phyloP scores from a whole-genome alignment of 1,284 basidiomycete genomes.

The Blastosporella zonata region DNA sequence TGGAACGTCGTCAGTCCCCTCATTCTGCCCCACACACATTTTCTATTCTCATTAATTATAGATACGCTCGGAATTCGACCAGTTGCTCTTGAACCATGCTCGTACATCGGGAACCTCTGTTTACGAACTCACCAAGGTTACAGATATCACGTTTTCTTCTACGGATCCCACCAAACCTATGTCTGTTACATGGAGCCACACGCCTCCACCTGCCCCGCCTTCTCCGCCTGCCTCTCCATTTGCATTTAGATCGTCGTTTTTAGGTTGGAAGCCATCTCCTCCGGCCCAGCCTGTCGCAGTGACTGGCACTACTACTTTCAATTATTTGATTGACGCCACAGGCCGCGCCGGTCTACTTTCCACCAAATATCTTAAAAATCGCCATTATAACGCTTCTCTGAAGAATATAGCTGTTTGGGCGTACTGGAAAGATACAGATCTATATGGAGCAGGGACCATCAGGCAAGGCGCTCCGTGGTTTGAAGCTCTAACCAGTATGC shows the following conservation, averaged over 20 bases:
- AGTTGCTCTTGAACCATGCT: slow-evolving; percentile 58
- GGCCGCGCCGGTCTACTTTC: slow-evolving; percentile 68
- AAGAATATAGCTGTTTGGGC: slow-evolving; percentile 78
- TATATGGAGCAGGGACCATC: slow-evolving; percentile 53
- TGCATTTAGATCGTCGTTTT: slow-evolving; percentile 23
- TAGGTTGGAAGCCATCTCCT: slow-evolving; percentile 15
- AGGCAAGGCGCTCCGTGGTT: slow-evolving; percentile 67
- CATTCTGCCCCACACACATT: slow-evolving; percentile 15
- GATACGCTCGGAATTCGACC: slow-evolving; percentile 65
- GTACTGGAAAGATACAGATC: slow-evolving; percentile 59
- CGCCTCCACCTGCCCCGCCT: slow-evolving; percentile 36
- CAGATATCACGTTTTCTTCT: slow-evolving; percentile 42
- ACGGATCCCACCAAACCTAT: slow-evolving; percentile 41
- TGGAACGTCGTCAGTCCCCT: slow-evolving; percentile 61
- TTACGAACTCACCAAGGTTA: slow-evolving; percentile 54
- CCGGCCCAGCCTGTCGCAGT: slow-evolving; percentile 17
- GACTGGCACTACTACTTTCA: slow-evolving; percentile 53
- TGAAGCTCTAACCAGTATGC: slow-evolving; percentile 64
- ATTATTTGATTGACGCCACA: slow-evolving; percentile 67
- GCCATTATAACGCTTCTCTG: slow-evolving; percentile 63
- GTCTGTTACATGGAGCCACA: slow-evolving; percentile 49
- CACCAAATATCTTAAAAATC: slow-evolving; percentile 62
- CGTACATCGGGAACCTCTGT: slow-evolving; percentile 50
- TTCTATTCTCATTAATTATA: slow-evolving; percentile 21
- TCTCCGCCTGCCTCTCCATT: slow-evolving; percentile 40